Evolutionary conservation across 1,284 basidiomycete species (phyloP), one percentile per base, ranked within the genome.

Genomic region (Phaffia rhodozyma): DNA sequence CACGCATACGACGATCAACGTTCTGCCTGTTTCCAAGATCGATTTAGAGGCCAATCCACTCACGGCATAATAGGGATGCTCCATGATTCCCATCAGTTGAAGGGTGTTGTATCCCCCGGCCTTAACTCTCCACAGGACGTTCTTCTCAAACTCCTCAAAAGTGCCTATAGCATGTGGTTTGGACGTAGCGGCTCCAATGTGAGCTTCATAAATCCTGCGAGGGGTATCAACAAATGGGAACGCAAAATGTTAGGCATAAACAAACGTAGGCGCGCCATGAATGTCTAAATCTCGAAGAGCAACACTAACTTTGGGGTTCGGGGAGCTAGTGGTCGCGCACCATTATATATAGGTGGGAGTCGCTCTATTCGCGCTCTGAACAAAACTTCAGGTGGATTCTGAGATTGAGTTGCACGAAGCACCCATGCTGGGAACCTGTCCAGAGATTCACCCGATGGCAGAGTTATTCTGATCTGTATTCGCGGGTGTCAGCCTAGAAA

Each of bases 51-150:
- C 38, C 2, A 11, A 55, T 55, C 1, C 1, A 32, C 54, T 7
- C 23, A 55, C 57, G n/a, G 67, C 65, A 34, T 68, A 68, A 60
- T 68, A 68, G 2, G 67, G 67, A 32, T 68, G 67, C 21, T 66
- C 65, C 29, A 63, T 65, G 50, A 68, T 30, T 20, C 67, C 67
- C 62, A 68, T 66, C 9, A 68, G 32, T 27, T 68, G 67, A 5
- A 68, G 9, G 1, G 66, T 66, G 29, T 63, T 66, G 61, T 68
- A 68, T 11, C 67, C 66, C 21, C 55, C 66, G 25, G 47, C 51
- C 7, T 58, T 49, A n/a, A 68, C 58, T 21, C 67, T 50, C 52
- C 55, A 63, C 2, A 68, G 50, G 11, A 68, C 58, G 43, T 66
- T 59, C 16, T 58, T 23, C 38, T 66, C 62, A 48, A 68, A 68